Base-by-base conservation (phyloP, 2,329 filamentous ascomycete species). In the Colletotrichum sp. region DNA sequence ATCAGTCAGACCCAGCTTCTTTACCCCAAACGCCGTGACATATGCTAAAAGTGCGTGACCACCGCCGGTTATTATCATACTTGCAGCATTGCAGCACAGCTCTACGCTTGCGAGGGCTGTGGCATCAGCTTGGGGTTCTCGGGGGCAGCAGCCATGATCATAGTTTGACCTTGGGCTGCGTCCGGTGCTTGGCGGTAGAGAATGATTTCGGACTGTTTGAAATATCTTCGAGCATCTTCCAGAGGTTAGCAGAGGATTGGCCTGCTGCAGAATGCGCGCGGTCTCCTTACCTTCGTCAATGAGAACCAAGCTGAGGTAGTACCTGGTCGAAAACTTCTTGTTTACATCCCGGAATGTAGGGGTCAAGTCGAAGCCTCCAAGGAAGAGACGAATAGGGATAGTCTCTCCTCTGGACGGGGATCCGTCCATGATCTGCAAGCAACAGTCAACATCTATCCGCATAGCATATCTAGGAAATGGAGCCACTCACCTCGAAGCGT, bases 311-410 rank as follows among this genome's bases (percentile, higher is more conserved):
- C 96, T 98, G 78, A 99, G 91, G 87, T 99, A 99, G 87, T 99
- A 99, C 82, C 97, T 91, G 49, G 96, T 99, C 30, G 96, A 99
- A 86, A 98, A 99, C 88, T 99, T 99, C 90, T 99, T 99, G 91
- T 99, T 99, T 80, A 99, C 98, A 85, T 99, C 97, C 78, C 97
- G 95, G 91, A 99, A 99, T 15, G 97, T 99, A 18, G 97, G 97
- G 6, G 97, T 99, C 78, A 99, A 87, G 86, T 99, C 98, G 84
- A 99, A 99, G 69, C 97, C 97, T 77, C 97, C 97, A 12, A 99
- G 92, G 92, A 99, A 99, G 71, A 99, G 90, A 80, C 97, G 92
- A 82, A 99, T 99, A 26, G 97, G 97, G 77, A 99, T 99, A 3
- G 97, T 99, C 88, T 90, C 93, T 91, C 95, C 96, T 88, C 97